A percentile compares a stretch with the other conserved stretches of the same genome.
phyloP scores from a whole-genome alignment of 495 filamentous ascomycete species.

The Peziza echinospora region DNA sequence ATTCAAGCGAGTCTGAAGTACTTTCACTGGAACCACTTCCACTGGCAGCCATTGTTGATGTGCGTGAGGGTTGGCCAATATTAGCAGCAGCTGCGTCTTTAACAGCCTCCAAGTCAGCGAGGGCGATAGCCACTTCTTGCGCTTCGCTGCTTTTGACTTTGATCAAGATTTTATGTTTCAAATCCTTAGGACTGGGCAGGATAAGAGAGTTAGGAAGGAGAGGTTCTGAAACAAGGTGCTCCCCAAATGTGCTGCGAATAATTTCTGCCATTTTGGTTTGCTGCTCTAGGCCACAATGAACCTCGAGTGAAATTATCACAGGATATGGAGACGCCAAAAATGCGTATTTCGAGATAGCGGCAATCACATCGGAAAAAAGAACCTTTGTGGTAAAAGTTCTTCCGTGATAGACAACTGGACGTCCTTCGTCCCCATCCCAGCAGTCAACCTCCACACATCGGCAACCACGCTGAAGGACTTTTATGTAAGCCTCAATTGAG shows the following conservation, averaged over 20 bases:
- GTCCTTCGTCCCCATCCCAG: conserved; percentile 77
- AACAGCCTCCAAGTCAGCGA: conserved; percentile 12
- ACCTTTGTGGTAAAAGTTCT: conserved; percentile 72
- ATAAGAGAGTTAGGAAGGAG: conserved; percentile 38
- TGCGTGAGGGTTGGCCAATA: conserved; percentile 3
- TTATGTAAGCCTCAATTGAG: conserved; percentile 84
- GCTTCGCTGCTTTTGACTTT: conserved; percentile 49
- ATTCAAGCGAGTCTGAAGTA: conserved; percentile 35
- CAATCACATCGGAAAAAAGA: conserved; percentile 70
- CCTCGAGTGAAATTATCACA: conserved; percentile 82
- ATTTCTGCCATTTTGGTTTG: conserved; percentile 77
- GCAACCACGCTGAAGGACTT: conserved; percentile 68
- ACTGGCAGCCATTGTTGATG: conserved; percentile 22
- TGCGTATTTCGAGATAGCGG: conserved; percentile 79
- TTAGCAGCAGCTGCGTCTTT: conserved; percentile 6
- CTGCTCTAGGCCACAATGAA: conserved; percentile 69
- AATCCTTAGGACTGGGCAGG: conserved; percentile 67
- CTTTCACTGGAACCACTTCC: conserved; percentile 27
- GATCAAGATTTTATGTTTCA: conserved; percentile 64
- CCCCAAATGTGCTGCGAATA: conserved; percentile 62
- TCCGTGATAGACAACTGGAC: conserved; percentile 76
- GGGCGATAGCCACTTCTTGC: conserved; percentile 8
- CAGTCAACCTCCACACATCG: conserved; percentile 94
- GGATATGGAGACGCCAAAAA: conserved; percentile 65
- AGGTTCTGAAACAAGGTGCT: conserved; percentile 54